These are phyloP conservation scores for Escovopsis weberi DNA, from an alignment of 2,329 filamentous ascomycete genomes.

Conservation along the genomic window DNA sequence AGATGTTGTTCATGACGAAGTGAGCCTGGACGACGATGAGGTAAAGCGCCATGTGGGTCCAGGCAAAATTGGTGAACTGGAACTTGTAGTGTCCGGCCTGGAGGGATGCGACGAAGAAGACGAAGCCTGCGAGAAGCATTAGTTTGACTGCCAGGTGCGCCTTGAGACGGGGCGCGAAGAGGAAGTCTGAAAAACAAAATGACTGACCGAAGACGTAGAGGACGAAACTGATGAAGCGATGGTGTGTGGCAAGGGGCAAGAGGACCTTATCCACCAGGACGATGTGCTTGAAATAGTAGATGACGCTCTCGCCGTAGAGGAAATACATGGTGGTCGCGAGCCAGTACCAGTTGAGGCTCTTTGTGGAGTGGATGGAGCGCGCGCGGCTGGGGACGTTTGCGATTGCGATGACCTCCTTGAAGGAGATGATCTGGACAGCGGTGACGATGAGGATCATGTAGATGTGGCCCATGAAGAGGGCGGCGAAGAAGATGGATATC, in stretches of 20 bases:
- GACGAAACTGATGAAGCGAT: conserved; percentile 96
- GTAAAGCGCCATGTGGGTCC: conserved; percentile 98
- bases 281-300: conserved; percentile 99
- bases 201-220: conserved; percentile 86
- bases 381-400: conserved; percentile 86
- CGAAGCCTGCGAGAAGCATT: conserved; percentile 56
- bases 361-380: conserved; percentile 82
- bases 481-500: conserved; percentile 83
- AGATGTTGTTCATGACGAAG: conserved; percentile 99
- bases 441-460: conserved; percentile 93
- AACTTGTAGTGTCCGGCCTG: conserved; percentile 96
- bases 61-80: conserved; percentile 97
- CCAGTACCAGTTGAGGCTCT: conserved; percentile 98
- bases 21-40: conserved; percentile 95
- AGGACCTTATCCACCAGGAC: conserved; percentile 88
- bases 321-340: conserved; percentile 99
- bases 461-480: conserved; percentile 91
- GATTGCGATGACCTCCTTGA: conserved; percentile 98
- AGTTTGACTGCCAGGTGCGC: conserved; percentile 1
- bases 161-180: not conserved
- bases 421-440: conserved; percentile 86
- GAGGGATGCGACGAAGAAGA: conserved; percentile 91
- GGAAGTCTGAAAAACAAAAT: too few relatives aligned
- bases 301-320: conserved; percentile 94
- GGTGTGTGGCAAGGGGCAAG: conserved; percentile 86